Percentiles rank a stretch among this genome's conserved stretches.
Conservation (phyloP, 23 red algal genomes). For the Gracilaria caudata region DNA sequence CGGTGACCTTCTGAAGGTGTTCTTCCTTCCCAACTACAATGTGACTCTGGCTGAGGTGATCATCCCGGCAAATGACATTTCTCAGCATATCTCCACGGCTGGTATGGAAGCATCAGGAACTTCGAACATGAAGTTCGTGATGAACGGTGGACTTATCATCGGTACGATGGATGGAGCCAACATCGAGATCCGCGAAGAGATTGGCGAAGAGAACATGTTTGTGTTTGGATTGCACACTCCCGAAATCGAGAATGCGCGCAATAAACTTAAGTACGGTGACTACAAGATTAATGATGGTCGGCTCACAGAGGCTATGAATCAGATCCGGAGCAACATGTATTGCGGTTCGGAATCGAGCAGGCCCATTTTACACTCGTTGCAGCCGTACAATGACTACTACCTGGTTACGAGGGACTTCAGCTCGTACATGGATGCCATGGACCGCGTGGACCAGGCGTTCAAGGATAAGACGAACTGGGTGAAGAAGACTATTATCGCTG, state of each 20-base stretch:
- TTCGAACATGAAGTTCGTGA: conserved; percentile 99
- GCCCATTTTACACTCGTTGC: conserved; percentile 71
- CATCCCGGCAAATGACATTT: conserved; percentile 98
- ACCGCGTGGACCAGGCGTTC: conserved; percentile 85
- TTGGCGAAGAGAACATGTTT: conserved; percentile 97
- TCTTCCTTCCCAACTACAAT: conserved; percentile 98
- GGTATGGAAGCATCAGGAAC: conserved; percentile 99
- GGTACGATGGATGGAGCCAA: conserved; percentile 99
- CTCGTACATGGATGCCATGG: conserved; percentile 98
- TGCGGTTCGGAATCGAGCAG: conserved; percentile 68
- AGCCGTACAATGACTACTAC: conserved; percentile 98
- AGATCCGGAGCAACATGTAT: conserved; percentile 84
- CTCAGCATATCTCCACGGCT: conserved; percentile 98
- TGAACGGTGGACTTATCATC: conserved; percentile 98
- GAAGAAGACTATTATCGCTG: conserved; percentile 85
- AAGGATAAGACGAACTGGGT: conserved; percentile 89
- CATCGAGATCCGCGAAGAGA: conserved; percentile 98
- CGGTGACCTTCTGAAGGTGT: conserved; percentile 91
- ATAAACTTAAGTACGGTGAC: conserved; percentile 80
- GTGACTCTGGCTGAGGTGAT: conserved; percentile 93
- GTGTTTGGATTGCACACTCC: conserved; percentile 88
- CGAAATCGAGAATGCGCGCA: conserved; percentile 87
- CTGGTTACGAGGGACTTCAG: conserved; percentile 93
- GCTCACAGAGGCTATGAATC: conserved; percentile 79
- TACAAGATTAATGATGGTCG: conserved; percentile 78